Evolutionary conservation across 495 filamentous ascomycete genomes (phyloP).

Genomic region (Penicillium psychrofluorescens): DNA sequence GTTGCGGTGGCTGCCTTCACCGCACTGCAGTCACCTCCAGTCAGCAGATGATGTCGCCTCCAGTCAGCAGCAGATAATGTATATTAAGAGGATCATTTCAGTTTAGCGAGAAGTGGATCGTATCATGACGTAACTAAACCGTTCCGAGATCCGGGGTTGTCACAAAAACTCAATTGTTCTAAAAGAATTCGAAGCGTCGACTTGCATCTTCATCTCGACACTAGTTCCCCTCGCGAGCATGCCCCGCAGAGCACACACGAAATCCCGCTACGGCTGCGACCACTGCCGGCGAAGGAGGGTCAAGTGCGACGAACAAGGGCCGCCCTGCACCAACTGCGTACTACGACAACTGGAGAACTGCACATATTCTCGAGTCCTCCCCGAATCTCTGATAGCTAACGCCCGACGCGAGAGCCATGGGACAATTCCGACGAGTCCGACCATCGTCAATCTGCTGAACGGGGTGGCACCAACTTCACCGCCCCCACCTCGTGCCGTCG

Average conservation of each 20-base stretch:
- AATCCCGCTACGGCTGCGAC: slow-evolving; percentile 42
- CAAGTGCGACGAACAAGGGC: slow-evolving; percentile 29
- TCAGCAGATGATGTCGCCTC: slow-evolving; percentile 15
- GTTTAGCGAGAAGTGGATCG: no score
- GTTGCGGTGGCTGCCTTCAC: slow-evolving; percentile 65
- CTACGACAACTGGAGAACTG: slow-evolving; percentile 14
- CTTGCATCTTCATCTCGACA: neutral
- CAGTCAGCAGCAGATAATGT: no score
- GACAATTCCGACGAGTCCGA: neutral
- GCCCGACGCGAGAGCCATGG: neutral
- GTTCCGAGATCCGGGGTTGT: no score
- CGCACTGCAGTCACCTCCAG: slow-evolving; percentile 44
- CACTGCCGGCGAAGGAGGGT: slow-evolving; percentile 43
- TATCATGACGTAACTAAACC: no score
- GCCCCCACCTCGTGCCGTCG: neutral
- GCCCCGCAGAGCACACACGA: slow-evolving; percentile 29
- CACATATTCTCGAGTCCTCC: slow-evolving; percentile 14
- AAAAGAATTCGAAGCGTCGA: no score
- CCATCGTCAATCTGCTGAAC: neutral
- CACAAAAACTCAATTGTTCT: no score
- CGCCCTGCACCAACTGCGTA: slow-evolving; percentile 21
- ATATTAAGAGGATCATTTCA: no score
- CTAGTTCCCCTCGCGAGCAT: neutral
- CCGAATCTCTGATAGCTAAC: slow-evolving; percentile 4
- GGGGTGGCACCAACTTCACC: neutral